These are phyloP conservation scores for Blastocystis sp. DNA, from an alignment of 352 stramenopile genomes.

Conservation along the genomic window DNA sequence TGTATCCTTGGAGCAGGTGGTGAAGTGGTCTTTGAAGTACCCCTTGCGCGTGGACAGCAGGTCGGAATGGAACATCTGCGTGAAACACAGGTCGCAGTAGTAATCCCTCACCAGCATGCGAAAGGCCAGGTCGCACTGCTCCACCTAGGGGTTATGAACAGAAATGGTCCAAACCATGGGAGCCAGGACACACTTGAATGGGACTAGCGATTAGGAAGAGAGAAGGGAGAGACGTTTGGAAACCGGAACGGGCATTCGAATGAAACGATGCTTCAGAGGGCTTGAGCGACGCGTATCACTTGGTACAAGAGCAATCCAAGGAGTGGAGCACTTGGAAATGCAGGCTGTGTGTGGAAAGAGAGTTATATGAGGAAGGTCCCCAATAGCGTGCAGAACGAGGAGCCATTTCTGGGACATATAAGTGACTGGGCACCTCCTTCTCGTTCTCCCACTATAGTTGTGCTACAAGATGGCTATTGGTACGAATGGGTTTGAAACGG, in stretches of 20 bases:
- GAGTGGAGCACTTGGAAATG: not conserved
- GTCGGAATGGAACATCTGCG: not conserved
- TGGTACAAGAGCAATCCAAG: not conserved
- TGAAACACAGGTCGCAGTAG: not conserved
- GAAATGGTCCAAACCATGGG: too few relatives aligned
- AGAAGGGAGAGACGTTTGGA: too few relatives aligned
- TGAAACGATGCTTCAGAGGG: not conserved
- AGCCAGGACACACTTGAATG: too few relatives aligned
- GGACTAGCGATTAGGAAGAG: too few relatives aligned
- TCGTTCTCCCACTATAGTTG: conserved; percentile 32
- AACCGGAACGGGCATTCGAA: too few relatives aligned
- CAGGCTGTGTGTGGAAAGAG: not conserved
- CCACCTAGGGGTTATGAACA: not conserved
- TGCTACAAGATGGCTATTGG: conserved; percentile 64
- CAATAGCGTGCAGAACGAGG: not conserved
- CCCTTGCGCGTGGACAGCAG: not conserved
- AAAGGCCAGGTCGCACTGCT: not conserved
- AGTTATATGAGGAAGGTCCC: not conserved
- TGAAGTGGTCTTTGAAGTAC: not conserved
- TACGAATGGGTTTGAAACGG: not conserved
- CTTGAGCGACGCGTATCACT: conserved; percentile 6
- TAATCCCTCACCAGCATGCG: not conserved
- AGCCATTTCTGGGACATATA: not conserved
- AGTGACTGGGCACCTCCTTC: not conserved
- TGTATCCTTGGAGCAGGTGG: not conserved